These are phyloP conservation scores for Cyanodermella asteris DNA, from an alignment of 2,329 filamentous ascomycete species.

Conservation along the genomic window DNA sequence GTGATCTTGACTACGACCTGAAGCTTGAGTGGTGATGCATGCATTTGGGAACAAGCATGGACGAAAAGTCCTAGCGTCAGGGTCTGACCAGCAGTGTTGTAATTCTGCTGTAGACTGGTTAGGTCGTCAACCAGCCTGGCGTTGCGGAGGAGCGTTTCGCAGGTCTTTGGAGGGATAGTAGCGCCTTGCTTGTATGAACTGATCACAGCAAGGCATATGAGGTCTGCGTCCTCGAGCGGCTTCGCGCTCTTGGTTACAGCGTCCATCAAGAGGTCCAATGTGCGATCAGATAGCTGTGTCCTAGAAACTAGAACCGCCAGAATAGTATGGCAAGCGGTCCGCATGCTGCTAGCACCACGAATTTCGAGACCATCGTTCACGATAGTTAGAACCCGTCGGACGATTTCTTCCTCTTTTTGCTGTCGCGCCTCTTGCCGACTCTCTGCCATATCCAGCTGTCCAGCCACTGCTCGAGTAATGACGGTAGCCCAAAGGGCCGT, in stretches of 20 bases:
- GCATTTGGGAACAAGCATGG: neutral
- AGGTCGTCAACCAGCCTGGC: slow-evolving; percentile 38
- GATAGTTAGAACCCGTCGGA: slow-evolving; percentile 46
- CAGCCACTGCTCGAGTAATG: slow-evolving; percentile 64
- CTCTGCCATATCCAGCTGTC: slow-evolving; percentile 54
- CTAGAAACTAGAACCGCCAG: slow-evolving; percentile 70
- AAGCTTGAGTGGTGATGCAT: too few relatives aligned
- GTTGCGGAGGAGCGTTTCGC: slow-evolving; percentile 36
- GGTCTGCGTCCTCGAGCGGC: slow-evolving; percentile 9
- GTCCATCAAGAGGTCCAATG: slow-evolving; percentile 77
- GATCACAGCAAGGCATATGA: slow-evolving; percentile 8
- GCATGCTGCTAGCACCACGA: slow-evolving; percentile 54
- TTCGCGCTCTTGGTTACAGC: slow-evolving; percentile 62
- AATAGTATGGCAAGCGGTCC: slow-evolving; percentile 81
- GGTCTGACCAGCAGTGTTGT: slow-evolving; percentile 18
- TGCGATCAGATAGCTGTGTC: slow-evolving; percentile 52
- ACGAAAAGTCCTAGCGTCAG: neutral
- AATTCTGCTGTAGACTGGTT: slow-evolving; percentile 38
- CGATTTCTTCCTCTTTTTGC: slow-evolving; percentile 56
- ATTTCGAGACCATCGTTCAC: slow-evolving; percentile 59
- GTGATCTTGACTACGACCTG: too few relatives aligned
- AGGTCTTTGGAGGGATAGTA: slow-evolving; percentile 4
- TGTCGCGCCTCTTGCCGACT: slow-evolving; percentile 54
- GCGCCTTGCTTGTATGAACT: slow-evolving; percentile 4
- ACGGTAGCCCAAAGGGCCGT: slow-evolving; percentile 83